Base-by-base conservation (phyloP, 2,329 filamentous ascomycete species). In the Dactylellina haptotyla region DNA sequence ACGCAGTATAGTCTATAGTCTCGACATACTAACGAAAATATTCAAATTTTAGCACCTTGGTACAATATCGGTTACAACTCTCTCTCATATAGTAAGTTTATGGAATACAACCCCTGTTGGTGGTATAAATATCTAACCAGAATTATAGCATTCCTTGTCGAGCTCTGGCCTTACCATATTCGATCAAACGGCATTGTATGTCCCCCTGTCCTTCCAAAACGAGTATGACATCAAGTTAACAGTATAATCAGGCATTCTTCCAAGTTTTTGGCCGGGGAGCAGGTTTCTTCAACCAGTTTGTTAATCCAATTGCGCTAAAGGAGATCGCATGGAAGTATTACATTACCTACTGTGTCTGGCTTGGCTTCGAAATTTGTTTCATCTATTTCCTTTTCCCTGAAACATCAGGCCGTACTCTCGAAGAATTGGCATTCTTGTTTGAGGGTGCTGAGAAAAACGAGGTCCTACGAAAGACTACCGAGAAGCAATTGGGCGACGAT, bases 41-140 rank as follows among this genome's bases (percentile, higher is more conserved):
- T n/a, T 89, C 88, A 78, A 83, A 20, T 3, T 37, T 6, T 18
- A 69, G 64, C n/a, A 8, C 85, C 87, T 2, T 82, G 81, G 72
- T 89, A 89, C 78, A 89, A 89, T 76, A 83, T 89, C 54, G 87
- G 87, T n/a, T 88, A 88, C 79, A 89, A 89, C 77, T 86, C 87
- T 12, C 81, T 90, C 62, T 88, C 86, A 0, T 88, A 88, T 79
- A 88, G 84, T 85, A 78, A 80, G 83, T 78, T 28, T 23, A 8
- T 50, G 46, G 65, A 72, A 53, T 25, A 2, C 8, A 5, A 20
- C 0, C 14, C 20, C 4, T 1, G 30, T 51, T 18, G n/a, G 4
- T 18, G 1, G 23, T 41, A 23, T 20, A 39, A 12, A 25, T 23
- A 53, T 37, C 61, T 56, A 56, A 65, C 25, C n/a, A 0, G 16